These are phyloP conservation scores for Amphicarpaea edgeworthii DNA, from an alignment of 306 rosid species.

Conservation along the genomic window DNA sequence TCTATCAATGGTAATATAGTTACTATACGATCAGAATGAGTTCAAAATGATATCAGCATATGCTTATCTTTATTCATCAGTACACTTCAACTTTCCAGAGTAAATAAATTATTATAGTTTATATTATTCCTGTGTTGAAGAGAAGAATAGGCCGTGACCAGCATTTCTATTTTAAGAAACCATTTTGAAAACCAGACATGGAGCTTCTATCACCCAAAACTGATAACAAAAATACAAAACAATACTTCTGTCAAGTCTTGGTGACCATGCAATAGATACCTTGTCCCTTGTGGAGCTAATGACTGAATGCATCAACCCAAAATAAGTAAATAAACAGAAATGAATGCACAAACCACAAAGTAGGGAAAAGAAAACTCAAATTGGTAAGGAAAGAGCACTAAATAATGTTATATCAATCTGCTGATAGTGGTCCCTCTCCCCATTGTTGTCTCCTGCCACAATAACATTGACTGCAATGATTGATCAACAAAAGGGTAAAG, in stretches of 20 bases:
- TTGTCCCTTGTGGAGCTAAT: neutral
- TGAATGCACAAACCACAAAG: neutral
- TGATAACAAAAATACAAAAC: neutral
- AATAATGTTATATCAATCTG: neutral
- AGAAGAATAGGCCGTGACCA: neutral
- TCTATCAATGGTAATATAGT: neutral
- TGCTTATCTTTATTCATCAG: neutral
- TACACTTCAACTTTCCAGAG: too few relatives aligned
- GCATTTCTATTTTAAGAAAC: neutral
- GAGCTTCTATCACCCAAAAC: neutral
- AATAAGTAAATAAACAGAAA: constrained; percentile 19
- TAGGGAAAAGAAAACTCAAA: neutral
- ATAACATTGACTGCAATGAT: constrained; percentile 21
- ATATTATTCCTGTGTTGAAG: too few relatives aligned
- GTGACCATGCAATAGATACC: neutral
- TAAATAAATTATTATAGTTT: neutral
- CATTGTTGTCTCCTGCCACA: constrained; percentile 36
- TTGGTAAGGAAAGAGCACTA: neutral
- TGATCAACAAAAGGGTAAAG: constrained; percentile 24
- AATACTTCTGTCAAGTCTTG: constrained; percentile 2
- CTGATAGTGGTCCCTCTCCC: constrained; percentile 7
- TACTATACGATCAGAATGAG: neutral
- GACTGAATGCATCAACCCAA: neutral
- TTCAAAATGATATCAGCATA: constrained; percentile 32
- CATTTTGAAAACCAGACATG: neutral